Evolutionary conservation across 2,329 filamentous ascomycete species (phyloP), one percentile per base, ranked within the genome.

Genomic region (Tolypocladium ovalisporum): DNA sequence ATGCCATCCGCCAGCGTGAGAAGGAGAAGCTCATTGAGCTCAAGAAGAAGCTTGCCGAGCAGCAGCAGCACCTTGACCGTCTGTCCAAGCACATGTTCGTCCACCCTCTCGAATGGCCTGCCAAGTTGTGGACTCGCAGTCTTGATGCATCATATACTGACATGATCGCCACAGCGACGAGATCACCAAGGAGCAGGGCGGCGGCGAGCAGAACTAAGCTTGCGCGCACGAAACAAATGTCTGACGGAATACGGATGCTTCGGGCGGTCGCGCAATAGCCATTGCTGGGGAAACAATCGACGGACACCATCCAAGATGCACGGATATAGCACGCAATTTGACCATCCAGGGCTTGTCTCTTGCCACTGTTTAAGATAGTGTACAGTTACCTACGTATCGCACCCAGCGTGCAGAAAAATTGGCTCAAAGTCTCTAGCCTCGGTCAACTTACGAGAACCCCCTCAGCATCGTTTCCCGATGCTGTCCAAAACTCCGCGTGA

Each of bases 1-100:
- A 84, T 66, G 89, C 88, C 76, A 91, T 99, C 76, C 84, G 85
- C 68, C 79, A 88, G 78, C 89, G 91, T 71, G 94, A 97, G 83
- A 84, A 85, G 77, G 86, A 92, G 78, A 97, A 96, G 90, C 87
- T 97, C 62, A 66, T 82, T 55, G 83, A 83, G 71, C 85, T 96
- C 66, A 87, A 83, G 75, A 79, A 82, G 77, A 85, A 84, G 79
- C 82, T 97, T 63, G 68, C 74, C 62, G 85, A 89, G 74, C 90
- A 96, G 79, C 84, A 89, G 73, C 76, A 85, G 64, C 90, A 96
- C 78, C 84, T 97, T 63, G 80, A 93, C 70, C 87, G 92, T 72
- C 84, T 97, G 61, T 86, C 90, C 67, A 82, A 88, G 69, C 89
- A 95, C 81, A 91, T 96, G 90, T 94, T 76, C 70, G 87, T 65